Base-by-base conservation (phyloP, 2,329 filamentous ascomycete genomes). In the Colletotrichum orbiculare region DNA sequence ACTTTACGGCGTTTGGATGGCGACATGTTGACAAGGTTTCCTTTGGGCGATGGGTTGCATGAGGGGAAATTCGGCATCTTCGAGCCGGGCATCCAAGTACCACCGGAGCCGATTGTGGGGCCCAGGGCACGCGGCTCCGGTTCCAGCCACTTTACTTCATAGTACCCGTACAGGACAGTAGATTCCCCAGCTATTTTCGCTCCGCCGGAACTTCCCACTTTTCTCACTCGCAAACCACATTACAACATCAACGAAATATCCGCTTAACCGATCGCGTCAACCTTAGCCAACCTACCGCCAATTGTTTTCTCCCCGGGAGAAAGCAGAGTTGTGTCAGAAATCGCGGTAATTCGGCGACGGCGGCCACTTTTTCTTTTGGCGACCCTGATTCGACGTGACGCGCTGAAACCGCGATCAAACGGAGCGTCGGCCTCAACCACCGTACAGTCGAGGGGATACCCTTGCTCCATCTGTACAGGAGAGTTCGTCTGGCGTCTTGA, bases 391-490 rank as follows among this genome's bases (percentile, higher is more conserved):
- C 48, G n/a, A 45, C 43, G 43, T 25, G 25, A 48, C 45, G 43
- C 45, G 35, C 58, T 65, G 62, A 65, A 65, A 65, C 62, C 46
- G 58, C 62, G 34, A 52, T 65, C 58, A 65, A 62, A 65, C 62
- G 56, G 45, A 54, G 53, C 58, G 54, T 33, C 54, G 45, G 33
- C 12, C 43, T 45, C 54, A 12, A 57, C 54, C 4, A 37, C 38
- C 43, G 17, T 17, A 13, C 15, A 25, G 17, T 54, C 17, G n/a
- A 39, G 34, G 35, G 15, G n/a, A 33, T 10, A 48, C 34, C 59
- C 59, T 45, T 62, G 53, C 46, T 34, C 25, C 10, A 7, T 34
- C 33, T 8, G 9, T 33, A n/a, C 4, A 1, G 25, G 25, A 25
- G 25, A 46, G 15, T 17, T 46, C 8, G 43, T 15, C 25, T 25